These are phyloP conservation scores for Cucurbita ficifolia DNA, from an alignment of 306 rosid species.

Conservation along the genomic window DNA sequence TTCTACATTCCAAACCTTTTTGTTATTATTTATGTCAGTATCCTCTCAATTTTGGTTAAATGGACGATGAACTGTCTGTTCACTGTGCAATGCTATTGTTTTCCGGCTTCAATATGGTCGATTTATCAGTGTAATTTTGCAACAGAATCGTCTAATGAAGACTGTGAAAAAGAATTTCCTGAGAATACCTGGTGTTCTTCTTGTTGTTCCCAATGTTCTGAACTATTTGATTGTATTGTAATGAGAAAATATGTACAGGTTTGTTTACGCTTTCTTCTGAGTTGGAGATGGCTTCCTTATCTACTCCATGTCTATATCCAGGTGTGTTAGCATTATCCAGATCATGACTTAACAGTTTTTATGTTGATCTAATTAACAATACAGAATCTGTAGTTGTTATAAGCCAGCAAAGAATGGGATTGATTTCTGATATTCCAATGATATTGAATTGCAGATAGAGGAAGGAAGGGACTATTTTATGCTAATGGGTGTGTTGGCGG, in stretches of 20 bases:
- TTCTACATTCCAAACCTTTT: not conserved
- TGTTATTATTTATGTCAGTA: not conserved
- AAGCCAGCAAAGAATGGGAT: not conserved
- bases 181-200: not conserved
- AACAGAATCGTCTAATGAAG: not conserved
- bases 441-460: constrained; percentile 21
- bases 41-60: not conserved
- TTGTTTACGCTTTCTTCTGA: not conserved
- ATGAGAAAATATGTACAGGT: not conserved
- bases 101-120: not conserved
- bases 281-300: not conserved
- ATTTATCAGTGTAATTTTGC: not conserved
- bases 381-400: not conserved
- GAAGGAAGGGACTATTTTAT: constrained; percentile 23
- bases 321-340: not conserved
- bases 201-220: not conserved
- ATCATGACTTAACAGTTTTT: not conserved
- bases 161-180: not conserved
- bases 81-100: not conserved
- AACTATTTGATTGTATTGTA: not conserved
- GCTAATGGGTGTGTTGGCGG: constrained; percentile 22
- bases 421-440: not conserved
- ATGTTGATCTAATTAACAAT: not conserved
- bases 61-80: not conserved
- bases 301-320: not conserved